Base-by-base conservation (phyloP, 2,329 filamentous ascomycete species). In the Didymella segeticola region DNA sequence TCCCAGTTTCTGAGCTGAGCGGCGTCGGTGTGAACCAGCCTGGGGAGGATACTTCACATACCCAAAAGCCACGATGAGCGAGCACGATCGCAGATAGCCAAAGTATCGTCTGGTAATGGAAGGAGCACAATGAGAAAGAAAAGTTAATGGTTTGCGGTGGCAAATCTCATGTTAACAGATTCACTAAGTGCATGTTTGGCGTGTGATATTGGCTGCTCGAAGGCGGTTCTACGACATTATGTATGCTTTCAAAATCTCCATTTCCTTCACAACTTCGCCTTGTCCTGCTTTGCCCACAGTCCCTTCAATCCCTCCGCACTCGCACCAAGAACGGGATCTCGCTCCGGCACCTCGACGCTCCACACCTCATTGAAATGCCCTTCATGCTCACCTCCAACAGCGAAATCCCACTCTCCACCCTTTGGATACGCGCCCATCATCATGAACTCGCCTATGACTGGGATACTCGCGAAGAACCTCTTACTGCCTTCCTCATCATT, bases 391-490 rank as follows among this genome's bases (percentile, higher is more conserved):
- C 79, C 79, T 8, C 79, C 80, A 2, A 75, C 68, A 4, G 70
- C 70, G 63, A 82, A 83, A 63, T 84, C 81, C 83, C 82, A 85
- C 10, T 70, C 66, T 0, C 71, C 72, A 2, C 78, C 75, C 29
- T 63, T 61, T 2, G 81, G 81, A 72, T 86, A 86, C 4, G 81
- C 82, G 0, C 84, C 84, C 67, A 86, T 79, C 82, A 84, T 84
- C 45, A 78, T 81, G 58, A 83, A 84, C 43, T 63, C 56, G 0
- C 80, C 80, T 1, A 66, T 58, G 4, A 81, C 48, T 48, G 73
- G 39, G 1, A 80, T 60, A 1, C 60, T 58, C 5, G 62, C 65
- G 52, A 83, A 64, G 17, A 72, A 74, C 15, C 66, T 59, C 39
- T 70, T 62, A 42, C 68, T 62, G 34, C 64, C 62, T 77, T 69